These are phyloP conservation scores for Skeletonema grethae DNA, from an alignment of 108 stramenopile species.

Conservation along the genomic window DNA sequence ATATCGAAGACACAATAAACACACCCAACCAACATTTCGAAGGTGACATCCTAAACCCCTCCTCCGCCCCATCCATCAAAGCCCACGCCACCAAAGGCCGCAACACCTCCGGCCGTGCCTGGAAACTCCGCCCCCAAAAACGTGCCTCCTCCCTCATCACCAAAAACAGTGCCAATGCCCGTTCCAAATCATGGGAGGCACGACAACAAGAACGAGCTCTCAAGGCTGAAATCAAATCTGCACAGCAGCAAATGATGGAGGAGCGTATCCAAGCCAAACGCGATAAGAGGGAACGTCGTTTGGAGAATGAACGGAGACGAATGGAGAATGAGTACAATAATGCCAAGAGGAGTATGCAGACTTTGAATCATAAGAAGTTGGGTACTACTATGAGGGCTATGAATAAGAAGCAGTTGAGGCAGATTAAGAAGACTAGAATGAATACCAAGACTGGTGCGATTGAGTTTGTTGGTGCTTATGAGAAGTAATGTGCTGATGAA, in stretches of 20 bases:
- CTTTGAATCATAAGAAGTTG: constrained; percentile 64
- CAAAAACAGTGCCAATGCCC: constrained; percentile 67
- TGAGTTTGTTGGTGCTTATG: constrained; percentile 86
- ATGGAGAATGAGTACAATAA: constrained; percentile 84
- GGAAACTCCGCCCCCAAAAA: constrained; percentile 85
- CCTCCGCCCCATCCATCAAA: constrained; percentile 12
- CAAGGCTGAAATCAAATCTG: constrained; percentile 47
- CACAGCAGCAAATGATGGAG: constrained; percentile 67
- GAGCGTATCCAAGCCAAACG: constrained; percentile 46
- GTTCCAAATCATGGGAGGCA: constrained; percentile 64
- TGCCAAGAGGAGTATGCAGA: constrained; percentile 61
- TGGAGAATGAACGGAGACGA: constrained; percentile 80
- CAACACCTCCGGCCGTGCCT: constrained; percentile 75
- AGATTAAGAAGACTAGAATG: constrained; percentile 95
- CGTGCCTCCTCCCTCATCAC: constrained; percentile 76
- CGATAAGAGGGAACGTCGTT: constrained; percentile 68
- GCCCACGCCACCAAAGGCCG: constrained; percentile 59
- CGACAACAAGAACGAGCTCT: constrained; percentile 45
- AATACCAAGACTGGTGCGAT: constrained; percentile 92
- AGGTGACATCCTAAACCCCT: constrained; percentile 43
- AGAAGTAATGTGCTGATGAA: constrained; percentile 51
- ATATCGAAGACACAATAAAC: constrained; percentile 10
- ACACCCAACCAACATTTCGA: constrained; percentile 31
- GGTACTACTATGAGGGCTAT: constrained; percentile 86
- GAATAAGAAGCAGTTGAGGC: constrained; percentile 95